phyloP scores from a whole-genome alignment of 257 asterid species.

The Phtheirospermum japonicum region DNA sequence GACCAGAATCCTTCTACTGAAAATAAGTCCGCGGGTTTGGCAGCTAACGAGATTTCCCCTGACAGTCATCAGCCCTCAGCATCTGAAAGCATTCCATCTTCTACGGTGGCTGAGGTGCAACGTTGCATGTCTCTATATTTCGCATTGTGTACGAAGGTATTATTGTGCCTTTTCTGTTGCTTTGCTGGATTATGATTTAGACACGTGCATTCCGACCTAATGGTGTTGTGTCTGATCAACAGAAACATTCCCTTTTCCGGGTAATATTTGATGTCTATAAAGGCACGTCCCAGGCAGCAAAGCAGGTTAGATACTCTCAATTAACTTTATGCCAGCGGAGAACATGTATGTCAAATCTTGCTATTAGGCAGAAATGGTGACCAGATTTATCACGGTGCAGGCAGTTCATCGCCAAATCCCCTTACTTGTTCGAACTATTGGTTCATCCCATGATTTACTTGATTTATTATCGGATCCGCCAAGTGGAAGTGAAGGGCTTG shows the following conservation, averaged over 20 bases:
- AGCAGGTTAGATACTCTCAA: slow-evolving; percentile 60
- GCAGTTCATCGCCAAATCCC: slow-evolving; percentile 85
- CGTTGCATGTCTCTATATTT: slow-evolving; percentile 87
- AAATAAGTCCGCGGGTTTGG: slow-evolving; percentile 33
- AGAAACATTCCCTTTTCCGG: slow-evolving; percentile 88
- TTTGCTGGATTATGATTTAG: slow-evolving; percentile 17
- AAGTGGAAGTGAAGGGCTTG: slow-evolving; percentile 74
- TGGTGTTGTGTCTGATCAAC: slow-evolving; percentile 35
- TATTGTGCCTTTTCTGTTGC: slow-evolving; percentile 20
- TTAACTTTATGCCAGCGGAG: slow-evolving; percentile 1
- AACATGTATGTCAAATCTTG: slow-evolving; percentile 21
- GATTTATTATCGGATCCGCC: slow-evolving; percentile 77
- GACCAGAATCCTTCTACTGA: slow-evolving; percentile 55
- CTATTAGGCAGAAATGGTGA: slow-evolving; percentile 26
- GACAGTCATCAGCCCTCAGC: slow-evolving; percentile 41
- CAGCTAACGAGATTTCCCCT: slow-evolving; percentile 40
- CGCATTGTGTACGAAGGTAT: slow-evolving; percentile 96
- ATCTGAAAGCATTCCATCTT: slow-evolving; percentile 54
- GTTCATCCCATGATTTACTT: slow-evolving; percentile 81
- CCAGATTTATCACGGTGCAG: slow-evolving; percentile 47
- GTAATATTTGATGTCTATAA: slow-evolving; percentile 66
- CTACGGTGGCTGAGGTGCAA: slow-evolving; percentile 67
- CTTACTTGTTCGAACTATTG: slow-evolving; percentile 88
- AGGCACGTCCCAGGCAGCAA: slow-evolving; percentile 57
- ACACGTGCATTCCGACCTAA: slow-evolving; percentile 22